These are phyloP conservation scores for Fistulifera solaris DNA, from an alignment of 108 stramenopile genomes.

Conservation along the genomic window DNA sequence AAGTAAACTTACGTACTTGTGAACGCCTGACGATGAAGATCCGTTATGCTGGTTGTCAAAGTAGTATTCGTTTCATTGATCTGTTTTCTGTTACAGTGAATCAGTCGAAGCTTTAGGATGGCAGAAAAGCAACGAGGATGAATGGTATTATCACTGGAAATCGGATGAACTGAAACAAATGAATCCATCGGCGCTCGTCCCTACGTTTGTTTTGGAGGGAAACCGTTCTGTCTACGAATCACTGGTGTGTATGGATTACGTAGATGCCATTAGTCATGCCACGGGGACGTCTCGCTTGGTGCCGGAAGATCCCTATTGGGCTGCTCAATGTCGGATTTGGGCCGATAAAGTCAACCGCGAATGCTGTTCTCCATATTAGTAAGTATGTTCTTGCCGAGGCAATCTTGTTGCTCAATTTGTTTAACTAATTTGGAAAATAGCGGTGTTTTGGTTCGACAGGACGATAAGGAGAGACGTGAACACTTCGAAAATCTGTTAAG, in stretches of 20 bases:
- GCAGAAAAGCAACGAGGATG: slow-evolving; percentile 60
- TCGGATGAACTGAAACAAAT: slow-evolving; percentile 52
- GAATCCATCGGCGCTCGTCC: slow-evolving; percentile 68
- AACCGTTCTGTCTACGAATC: slow-evolving; percentile 57
- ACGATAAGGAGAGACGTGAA: slow-evolving; percentile 49
- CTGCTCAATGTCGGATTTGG: slow-evolving; percentile 62
- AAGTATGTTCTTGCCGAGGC: background rate
- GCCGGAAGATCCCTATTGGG: slow-evolving; percentile 56
- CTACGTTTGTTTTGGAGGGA: slow-evolving; percentile 56
- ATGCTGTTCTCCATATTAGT: slow-evolving; percentile 73
- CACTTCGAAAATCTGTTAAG: slow-evolving; percentile 49
- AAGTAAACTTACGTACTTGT: no score
- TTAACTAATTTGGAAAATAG: background rate
- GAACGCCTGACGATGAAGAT: background rate
- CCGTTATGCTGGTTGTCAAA: background rate
- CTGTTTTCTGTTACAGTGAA: slow-evolving; percentile 11
- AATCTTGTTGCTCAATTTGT: no score
- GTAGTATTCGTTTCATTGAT: background rate
- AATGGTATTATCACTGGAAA: slow-evolving; percentile 90
- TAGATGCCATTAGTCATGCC: slow-evolving; percentile 55
- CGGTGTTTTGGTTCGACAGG: slow-evolving; percentile 60
- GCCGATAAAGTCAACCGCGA: slow-evolving; percentile 74
- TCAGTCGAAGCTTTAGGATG: slow-evolving; percentile 81
- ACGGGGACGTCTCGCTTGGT: slow-evolving; percentile 45
- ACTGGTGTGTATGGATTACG: slow-evolving; percentile 59